Base-by-base conservation (phyloP, 2,329 filamentous ascomycete species). In the Fusarium scirpi region DNA sequence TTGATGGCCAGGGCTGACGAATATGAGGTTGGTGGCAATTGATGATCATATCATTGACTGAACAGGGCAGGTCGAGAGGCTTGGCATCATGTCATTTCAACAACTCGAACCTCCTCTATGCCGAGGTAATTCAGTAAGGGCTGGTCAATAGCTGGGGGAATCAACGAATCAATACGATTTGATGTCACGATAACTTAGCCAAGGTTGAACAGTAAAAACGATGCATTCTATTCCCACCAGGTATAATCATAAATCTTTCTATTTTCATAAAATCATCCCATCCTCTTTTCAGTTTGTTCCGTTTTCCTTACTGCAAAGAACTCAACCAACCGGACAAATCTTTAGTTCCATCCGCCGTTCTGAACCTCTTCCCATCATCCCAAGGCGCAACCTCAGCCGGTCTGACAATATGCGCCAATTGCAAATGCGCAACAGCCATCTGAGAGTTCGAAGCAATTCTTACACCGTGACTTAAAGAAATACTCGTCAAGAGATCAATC, bases 271-370 rank as follows among this genome's bases (percentile, higher is more conserved):
- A 18, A 20, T 64, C 29, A 32, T 64, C 2, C 2, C n/a, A 8
- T 22, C 20, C 34, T 48, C 34, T 27, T 38, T 62, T 38, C 3
- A 46, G 24, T 30, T 5, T 34, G 32, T 62, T 27, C 5, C 32
- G n/a, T 34, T 48, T 9, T 29, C 34, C 15, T 29, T n/a, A 65
- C 29, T 65, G 45, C 25, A 65, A 40, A 2, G 62, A 47, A 51
- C 62, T 65, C 30, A 66, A 34, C 63, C 63, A 66, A 8, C 62
- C 49, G 5, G 62, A 65, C 13, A 66, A 9, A 25, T 66, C 63
- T 38, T 54, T 66, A 0, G 55, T 45, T 46, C 54, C 62, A 27
- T 61, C 63, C 1, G 30, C 53, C 18, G 54, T 61, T 8, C 62
- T 66, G 5, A 60, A 66, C 9, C 43, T 66, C 13, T 66, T 44